These are phyloP conservation scores for Eucalyptus victrix DNA, from an alignment of 345 rosid species.

Conservation along the genomic window DNA sequence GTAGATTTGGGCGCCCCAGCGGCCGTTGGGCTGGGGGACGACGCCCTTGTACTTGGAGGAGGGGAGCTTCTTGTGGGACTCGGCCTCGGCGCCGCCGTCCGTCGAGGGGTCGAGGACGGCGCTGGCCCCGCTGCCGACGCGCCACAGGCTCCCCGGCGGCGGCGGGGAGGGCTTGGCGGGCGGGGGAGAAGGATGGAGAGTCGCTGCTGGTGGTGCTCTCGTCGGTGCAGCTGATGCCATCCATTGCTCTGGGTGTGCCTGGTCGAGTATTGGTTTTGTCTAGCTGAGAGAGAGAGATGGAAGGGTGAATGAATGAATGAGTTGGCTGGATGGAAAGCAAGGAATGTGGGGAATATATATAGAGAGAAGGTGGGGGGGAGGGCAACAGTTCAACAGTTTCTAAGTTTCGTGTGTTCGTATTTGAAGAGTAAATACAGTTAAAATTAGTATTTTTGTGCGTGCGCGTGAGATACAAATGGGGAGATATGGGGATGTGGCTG, in stretches of 20 bases:
- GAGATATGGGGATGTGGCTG: background rate
- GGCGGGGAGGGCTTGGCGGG: background rate
- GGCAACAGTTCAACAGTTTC: background rate
- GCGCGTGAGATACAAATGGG: background rate
- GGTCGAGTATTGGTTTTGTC: background rate
- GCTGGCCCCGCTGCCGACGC: slow-evolving; percentile 1
- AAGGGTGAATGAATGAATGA: background rate
- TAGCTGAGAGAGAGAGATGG: background rate
- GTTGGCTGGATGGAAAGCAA: background rate
- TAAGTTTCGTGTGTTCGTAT: background rate
- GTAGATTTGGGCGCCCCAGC: slow-evolving; percentile 57
- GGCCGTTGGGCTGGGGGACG: slow-evolving; percentile 44
- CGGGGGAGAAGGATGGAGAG: slow-evolving; percentile 2
- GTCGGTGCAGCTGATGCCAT: slow-evolving; percentile 9
- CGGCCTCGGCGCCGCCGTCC: slow-evolving; percentile 5
- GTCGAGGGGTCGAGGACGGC: background rate
- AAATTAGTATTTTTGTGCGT: background rate
- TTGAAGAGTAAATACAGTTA: background rate
- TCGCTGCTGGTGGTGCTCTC: slow-evolving; percentile 18
- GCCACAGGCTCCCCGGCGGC: slow-evolving; percentile 18
- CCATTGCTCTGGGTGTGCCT: background rate
- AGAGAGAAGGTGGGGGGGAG: background rate
- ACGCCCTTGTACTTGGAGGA: slow-evolving; percentile 39
- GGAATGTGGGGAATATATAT: background rate
- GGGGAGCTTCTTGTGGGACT: slow-evolving; percentile 8